These are phyloP conservation scores for Scenedesmus sp. DNA, from an alignment of 163 green algal genomes.

Conservation along the genomic window DNA sequence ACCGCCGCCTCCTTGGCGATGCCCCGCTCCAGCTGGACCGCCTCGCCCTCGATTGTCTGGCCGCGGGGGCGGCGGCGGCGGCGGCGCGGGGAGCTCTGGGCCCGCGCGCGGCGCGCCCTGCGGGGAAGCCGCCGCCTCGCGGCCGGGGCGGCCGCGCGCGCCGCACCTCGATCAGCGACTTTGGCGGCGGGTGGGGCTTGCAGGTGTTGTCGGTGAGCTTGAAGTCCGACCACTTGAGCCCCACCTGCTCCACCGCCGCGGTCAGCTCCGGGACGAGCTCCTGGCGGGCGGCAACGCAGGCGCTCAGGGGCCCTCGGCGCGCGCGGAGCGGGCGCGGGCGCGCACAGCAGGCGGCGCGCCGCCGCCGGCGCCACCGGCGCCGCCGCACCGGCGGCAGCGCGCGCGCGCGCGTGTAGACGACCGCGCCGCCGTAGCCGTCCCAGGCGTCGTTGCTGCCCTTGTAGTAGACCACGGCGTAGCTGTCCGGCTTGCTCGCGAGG, in stretches of 20 bases:
- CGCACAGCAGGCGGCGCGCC: no score
- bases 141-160: no score
- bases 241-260: slow-evolving; percentile 57
- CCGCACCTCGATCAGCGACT: slow-evolving; percentile 36
- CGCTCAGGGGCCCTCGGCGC: no score
- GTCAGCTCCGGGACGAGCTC: slow-evolving; percentile 73
- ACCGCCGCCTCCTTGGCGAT: not conserved
- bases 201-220: slow-evolving; percentile 83
- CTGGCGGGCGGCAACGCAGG: slow-evolving; percentile 24
- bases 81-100: no score
- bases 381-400: slow-evolving; percentile 16
- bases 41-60: slow-evolving; percentile 1
- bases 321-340: no score
- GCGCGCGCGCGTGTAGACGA: slow-evolving; percentile 74
- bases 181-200: slow-evolving; percentile 56
- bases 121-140: no score
- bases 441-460: slow-evolving; percentile 89
- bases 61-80: no score
- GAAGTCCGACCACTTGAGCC: slow-evolving; percentile 77
- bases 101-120: no score
- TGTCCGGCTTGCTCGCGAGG: slow-evolving; percentile 73
- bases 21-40: slow-evolving; percentile 2
- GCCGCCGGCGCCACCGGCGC: no score
- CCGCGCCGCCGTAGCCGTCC: slow-evolving; percentile 84
- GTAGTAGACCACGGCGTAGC: slow-evolving; percentile 93